Evolutionary conservation across 768 basidiomycete genomes (phyloP).

Genomic region (Rhodotorula graminis): DNA sequence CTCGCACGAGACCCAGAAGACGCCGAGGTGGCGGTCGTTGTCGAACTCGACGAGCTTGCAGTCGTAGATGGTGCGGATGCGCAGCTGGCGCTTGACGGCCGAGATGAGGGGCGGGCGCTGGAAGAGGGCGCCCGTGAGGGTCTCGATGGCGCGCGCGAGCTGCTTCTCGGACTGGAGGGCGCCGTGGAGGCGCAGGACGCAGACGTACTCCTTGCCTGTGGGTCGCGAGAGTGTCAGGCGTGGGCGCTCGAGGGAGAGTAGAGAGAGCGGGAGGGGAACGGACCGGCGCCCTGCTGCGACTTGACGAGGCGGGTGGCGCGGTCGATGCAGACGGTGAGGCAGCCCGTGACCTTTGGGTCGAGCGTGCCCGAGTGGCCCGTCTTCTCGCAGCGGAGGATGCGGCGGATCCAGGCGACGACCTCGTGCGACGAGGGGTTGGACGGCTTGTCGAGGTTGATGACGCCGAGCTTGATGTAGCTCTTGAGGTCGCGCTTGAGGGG

Average conservation of each 20-base stretch:
- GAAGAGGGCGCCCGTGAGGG: conserved; percentile 94
- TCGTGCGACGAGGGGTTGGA: conserved; percentile 91
- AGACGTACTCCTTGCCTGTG: conserved; percentile 91
- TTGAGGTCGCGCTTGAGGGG: conserved; percentile 91
- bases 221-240: background rate
- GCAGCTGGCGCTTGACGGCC: conserved; percentile 95
- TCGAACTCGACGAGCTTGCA: conserved; percentile 95
- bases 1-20: conserved; percentile 99
- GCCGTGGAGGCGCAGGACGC: conserved; percentile 87
- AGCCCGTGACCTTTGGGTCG: conserved; percentile 98
- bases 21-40: conserved; percentile 89
- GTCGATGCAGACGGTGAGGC: conserved; percentile 97
- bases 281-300: conserved; percentile 95
- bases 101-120: conserved; percentile 98
- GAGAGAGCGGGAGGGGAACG: background rate
- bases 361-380: conserved; percentile 98
- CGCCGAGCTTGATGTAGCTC: conserved; percentile 93
- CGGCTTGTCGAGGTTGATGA: conserved; percentile 98
- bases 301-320: conserved; percentile 96
- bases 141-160: conserved; percentile 89
- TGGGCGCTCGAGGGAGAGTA: background rate
- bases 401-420: conserved; percentile 96
- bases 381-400: conserved; percentile 95
- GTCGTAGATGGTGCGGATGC: conserved; percentile 94
- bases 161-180: conserved; percentile 72